A percentile compares a stretch with the other conserved stretches of the same genome.
These are phyloP conservation scores for Tulasnella calospora DNA, from an alignment of 768 basidiomycete species.

Conservation along the genomic window DNA sequence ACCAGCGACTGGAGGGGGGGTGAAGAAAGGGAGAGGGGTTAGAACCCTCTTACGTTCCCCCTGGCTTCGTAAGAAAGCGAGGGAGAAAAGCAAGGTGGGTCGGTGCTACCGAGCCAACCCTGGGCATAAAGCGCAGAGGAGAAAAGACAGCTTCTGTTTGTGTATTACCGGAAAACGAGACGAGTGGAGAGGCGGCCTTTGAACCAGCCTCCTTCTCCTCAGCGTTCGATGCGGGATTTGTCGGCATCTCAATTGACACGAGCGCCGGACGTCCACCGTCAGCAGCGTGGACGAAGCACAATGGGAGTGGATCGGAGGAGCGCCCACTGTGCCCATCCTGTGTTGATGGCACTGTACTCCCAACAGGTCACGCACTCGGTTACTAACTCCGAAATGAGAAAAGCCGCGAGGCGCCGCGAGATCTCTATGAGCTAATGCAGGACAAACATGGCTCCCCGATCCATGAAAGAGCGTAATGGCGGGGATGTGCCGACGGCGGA, in stretches of 20 bases:
- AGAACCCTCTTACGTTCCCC: background rate
- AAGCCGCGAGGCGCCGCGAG: background rate
- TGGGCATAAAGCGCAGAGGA: background rate
- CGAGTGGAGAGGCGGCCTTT: too few species aligned
- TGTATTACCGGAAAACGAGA: background rate
- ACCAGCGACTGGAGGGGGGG: background rate
- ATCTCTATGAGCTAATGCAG: background rate
- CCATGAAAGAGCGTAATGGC: background rate
- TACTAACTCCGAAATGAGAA: background rate
- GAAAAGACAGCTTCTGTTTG: background rate
- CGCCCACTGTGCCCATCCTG: too few species aligned
- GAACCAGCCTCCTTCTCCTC: background rate
- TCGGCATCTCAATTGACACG: background rate
- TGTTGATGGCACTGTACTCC: background rate
- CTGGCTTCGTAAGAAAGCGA: background rate
- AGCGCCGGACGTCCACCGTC: background rate
- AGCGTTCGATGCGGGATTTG: background rate
- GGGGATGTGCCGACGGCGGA: background rate
- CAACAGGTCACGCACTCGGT: background rate
- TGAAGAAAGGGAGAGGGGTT: background rate
- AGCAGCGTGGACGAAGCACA: background rate
- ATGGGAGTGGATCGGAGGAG: background rate
- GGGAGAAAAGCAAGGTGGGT: background rate
- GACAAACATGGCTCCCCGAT: background rate
- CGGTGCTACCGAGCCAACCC: background rate